A percentile compares a stretch with the other conserved stretches of the same genome.
Evolutionary conservation across 1,284 basidiomycete species (phyloP).

Genomic region (Leccinum angustisporum): DNA sequence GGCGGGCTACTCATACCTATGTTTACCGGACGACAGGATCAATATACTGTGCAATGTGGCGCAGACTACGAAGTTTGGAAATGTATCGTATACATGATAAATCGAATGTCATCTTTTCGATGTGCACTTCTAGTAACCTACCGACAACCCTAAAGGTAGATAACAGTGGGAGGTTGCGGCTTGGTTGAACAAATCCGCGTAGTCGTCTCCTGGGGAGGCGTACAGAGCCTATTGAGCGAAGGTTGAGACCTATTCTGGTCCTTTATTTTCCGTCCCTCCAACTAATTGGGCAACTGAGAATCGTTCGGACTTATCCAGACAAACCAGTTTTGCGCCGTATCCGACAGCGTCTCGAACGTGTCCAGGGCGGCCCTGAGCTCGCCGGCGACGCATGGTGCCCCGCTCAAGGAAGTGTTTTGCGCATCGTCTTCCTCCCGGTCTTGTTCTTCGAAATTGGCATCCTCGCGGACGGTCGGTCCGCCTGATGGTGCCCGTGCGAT

Average conservation of each 20-base stretch:
- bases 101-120: background rate
- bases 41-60: too few relatives aligned
- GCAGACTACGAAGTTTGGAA: background rate
- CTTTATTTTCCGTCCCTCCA: slow-evolving; percentile 74
- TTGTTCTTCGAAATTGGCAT: slow-evolving; percentile 7
- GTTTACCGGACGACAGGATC: background rate
- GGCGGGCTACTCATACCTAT: background rate
- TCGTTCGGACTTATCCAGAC: slow-evolving; percentile 88
- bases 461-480: slow-evolving; percentile 61
- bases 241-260: slow-evolving; percentile 53
- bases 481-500: slow-evolving; percentile 69
- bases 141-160: background rate
- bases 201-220: slow-evolving; percentile 40
- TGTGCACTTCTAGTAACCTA: background rate
- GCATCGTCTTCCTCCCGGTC: slow-evolving; percentile 39
- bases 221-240: slow-evolving; percentile 49
- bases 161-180: slow-evolving; percentile 38
- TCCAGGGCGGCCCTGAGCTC: slow-evolving; percentile 41
- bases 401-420: slow-evolving; percentile 41
- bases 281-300: slow-evolving; percentile 54
- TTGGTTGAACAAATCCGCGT: slow-evolving; percentile 47
- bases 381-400: slow-evolving; percentile 72
- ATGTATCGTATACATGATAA: background rate
- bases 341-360: slow-evolving; percentile 77
- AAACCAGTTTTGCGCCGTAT: slow-evolving; percentile 85